Conservation (phyloP, 2,329 filamentous ascomycete genomes). For the Epichloe hybrida region DNA sequence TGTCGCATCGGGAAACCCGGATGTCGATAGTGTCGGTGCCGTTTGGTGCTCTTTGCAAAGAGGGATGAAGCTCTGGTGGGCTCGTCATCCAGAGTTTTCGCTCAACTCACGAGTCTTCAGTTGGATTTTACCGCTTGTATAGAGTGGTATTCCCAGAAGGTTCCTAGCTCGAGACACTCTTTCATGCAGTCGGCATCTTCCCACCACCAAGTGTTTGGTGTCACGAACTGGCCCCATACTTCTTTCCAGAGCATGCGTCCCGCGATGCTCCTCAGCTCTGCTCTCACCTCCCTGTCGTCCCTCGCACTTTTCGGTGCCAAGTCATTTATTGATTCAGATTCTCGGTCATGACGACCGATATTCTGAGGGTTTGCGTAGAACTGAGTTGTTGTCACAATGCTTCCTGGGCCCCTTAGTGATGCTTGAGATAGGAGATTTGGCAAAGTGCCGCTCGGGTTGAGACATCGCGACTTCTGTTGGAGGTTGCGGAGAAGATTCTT, state of each 20-base stretch:
- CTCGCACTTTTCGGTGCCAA: conserved; percentile 10
- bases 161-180: conserved; percentile 40
- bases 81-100: too few relatives aligned
- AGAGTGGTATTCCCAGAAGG: conserved; percentile 44
- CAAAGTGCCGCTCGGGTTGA: conserved; percentile 43
- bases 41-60: too few relatives aligned
- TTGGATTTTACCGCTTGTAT: conserved; percentile 39
- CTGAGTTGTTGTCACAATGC: conserved; percentile 32
- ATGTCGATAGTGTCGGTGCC: too few relatives aligned
- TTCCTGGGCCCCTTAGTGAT: conserved; percentile 34
- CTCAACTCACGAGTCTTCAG: neutral
- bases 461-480: conserved; percentile 43
- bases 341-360: conserved; percentile 10
- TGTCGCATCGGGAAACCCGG: too few relatives aligned
- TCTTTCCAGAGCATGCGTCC: conserved; percentile 48
- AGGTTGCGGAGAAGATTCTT: conserved; percentile 46
- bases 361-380: conserved; percentile 32
- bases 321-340: conserved; percentile 6
- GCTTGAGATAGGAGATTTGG: conserved; percentile 45
- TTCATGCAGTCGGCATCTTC: conserved; percentile 39
- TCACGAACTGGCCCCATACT: conserved; percentile 42
- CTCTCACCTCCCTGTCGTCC: conserved; percentile 21
- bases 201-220: conserved; percentile 46
- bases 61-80: too few relatives aligned
- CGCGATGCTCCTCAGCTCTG: conserved; percentile 36